Base-by-base conservation (phyloP, 192 early-diverging fungal genomes). In the Coemansia sp. region DNA sequence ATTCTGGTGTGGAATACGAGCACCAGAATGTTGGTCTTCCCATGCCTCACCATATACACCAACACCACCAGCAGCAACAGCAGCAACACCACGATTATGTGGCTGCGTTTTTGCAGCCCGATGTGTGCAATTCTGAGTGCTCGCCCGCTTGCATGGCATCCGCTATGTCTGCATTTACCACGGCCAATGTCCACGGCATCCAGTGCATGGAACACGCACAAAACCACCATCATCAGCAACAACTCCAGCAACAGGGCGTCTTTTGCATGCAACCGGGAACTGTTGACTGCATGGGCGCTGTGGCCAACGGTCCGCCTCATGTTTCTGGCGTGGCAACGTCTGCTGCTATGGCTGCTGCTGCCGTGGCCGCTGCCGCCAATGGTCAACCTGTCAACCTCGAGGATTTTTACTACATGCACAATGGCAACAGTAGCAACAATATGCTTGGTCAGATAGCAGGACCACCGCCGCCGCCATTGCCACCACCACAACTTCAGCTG, bases 371-470 rank as follows among this genome's bases (percentile, higher is more conserved):
- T 37, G n/a, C n/a, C 8, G 18, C 32, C 39, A 56, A 26, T 36
- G 36, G 55, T 1, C 55, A 56, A 8, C 55, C 55, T 9, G 55
- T 18, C 19, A 32, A 18, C 16, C 5, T 41, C 10, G 18, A 9
- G 36, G 57, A 59, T 37, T 41, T 59, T 13, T 59, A 59, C 57
- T 59, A 59, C 39, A 41, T 59, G 57, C 37, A 39, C 9, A 32
- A 59, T 16, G 15, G 15, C 36, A 56, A 8, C 55, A 26, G 36
- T n/a, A 40, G 39, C 57, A 59, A 19, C 39, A n/a, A 0, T 37
- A 59, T 59, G n/a, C 37, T 41, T 39, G 57, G 37, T 9, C 57
- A 41, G 12, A 4, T 9, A 9, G 57, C 39, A 18, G 46, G 3
- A 32, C 0, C 32, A 32, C 32, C 2, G 32, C 32, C 32, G 32